A percentile compares a stretch with the other conserved stretches of the same genome.
These are phyloP conservation scores for Boletus fagicola DNA, from an alignment of 768 basidiomycete genomes.

Conservation along the genomic window DNA sequence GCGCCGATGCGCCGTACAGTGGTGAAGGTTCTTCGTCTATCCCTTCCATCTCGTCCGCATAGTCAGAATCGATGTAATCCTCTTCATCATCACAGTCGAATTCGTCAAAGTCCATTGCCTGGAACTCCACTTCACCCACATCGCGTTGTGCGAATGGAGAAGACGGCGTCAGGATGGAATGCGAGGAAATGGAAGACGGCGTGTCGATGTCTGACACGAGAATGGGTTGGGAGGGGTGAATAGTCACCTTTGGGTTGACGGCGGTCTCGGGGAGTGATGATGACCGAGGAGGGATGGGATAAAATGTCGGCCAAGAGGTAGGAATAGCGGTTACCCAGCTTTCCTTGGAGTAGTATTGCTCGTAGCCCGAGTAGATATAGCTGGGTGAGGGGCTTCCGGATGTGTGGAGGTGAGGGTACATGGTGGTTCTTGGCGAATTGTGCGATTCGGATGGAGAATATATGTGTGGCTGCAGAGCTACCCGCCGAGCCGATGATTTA, in stretches of 20 bases:
- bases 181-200: slow-evolving; percentile 33
- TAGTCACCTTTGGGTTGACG: slow-evolving; percentile 30
- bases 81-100: slow-evolving; percentile 35
- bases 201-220: slow-evolving; percentile 30
- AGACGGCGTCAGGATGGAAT: slow-evolving; percentile 31
- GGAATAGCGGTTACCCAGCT: slow-evolving; percentile 13
- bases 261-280: slow-evolving; percentile 14
- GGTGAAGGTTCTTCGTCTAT: slow-evolving; percentile 21
- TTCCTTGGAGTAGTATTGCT: slow-evolving; percentile 25
- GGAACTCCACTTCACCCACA: slow-evolving; percentile 5
- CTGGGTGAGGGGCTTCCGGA: slow-evolving; percentile 21
- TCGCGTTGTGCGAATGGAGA: slow-evolving; percentile 29
- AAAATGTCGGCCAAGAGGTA: slow-evolving; percentile 22
- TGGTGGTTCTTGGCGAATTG: slow-evolving; percentile 19
- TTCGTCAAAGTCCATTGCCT: slow-evolving; percentile 32
- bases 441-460: slow-evolving; percentile 30
- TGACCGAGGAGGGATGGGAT: slow-evolving; percentile 15
- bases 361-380: slow-evolving; percentile 24
- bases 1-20: slow-evolving; percentile 22
- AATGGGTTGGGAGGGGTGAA: slow-evolving; percentile 24
- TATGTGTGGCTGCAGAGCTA: slow-evolving; percentile 31
- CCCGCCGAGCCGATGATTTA: slow-evolving; percentile 22
- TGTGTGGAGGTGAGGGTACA: slow-evolving; percentile 29
- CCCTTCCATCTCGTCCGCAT: slow-evolving; percentile 34
- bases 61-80: slow-evolving; percentile 32